Percentiles rank a stretch among this genome's conserved stretches.
phyloP scores from a whole-genome alignment of 305 asterid genomes.

The Fraxinus angustifolia region DNA sequence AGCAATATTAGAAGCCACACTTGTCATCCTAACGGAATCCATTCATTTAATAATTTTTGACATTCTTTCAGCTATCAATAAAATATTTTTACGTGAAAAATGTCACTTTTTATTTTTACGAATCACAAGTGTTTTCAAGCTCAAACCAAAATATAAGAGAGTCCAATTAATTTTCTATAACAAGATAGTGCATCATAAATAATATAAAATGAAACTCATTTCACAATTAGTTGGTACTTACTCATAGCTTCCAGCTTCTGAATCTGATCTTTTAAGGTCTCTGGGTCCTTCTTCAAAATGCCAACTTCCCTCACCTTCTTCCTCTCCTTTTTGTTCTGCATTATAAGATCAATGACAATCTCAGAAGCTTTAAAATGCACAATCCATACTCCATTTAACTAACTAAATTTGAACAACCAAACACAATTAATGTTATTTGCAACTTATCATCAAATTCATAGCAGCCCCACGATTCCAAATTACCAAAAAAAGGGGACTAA shows the following conservation, averaged over 20 bases:
- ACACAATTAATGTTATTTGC: neutral
- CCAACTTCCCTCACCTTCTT: slow-evolving; percentile 97
- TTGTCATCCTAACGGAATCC: neutral
- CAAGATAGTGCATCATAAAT: neutral
- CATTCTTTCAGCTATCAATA: neutral
- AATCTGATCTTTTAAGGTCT: slow-evolving; percentile 70
- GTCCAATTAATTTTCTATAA: neutral
- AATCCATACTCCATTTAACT: slow-evolving; percentile 3
- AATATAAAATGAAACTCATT: neutral
- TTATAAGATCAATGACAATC: slow-evolving; percentile 13
- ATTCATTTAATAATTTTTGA: neutral
- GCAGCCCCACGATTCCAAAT: neutral
- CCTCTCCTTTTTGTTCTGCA: slow-evolving; percentile 87
- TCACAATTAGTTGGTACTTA: slow-evolving; percentile 32
- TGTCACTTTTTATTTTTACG: neutral
- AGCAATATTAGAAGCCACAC: neutral
- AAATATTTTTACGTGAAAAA: neutral
- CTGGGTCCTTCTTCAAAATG: slow-evolving; percentile 90
- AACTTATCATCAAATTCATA: neutral
- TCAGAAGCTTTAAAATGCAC: slow-evolving; percentile 14
- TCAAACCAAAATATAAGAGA: slow-evolving; percentile 1
- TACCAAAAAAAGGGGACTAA: neutral
- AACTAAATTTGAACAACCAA: neutral
- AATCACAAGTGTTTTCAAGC: neutral
- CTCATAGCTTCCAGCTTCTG: slow-evolving; percentile 82